Evolutionary conservation across 164 flowering plant species (phyloP).

Genomic region (Brasenia schreberi): DNA sequence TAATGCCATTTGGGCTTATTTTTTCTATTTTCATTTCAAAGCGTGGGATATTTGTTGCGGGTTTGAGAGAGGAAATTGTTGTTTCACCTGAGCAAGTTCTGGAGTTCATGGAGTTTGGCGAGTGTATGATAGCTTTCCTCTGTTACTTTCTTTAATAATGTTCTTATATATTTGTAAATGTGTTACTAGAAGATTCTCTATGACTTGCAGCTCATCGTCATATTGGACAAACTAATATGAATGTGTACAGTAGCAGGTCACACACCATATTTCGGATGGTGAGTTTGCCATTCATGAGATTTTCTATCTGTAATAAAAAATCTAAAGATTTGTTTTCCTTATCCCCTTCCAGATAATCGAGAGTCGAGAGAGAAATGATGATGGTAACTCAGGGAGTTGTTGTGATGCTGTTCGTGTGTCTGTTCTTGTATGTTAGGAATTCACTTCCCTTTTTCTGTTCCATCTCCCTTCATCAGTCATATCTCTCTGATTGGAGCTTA

Average conservation of each 20-base stretch:
- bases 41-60: slow-evolving; percentile 97
- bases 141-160: slow-evolving; percentile 1
- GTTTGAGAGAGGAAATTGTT: slow-evolving; percentile 92
- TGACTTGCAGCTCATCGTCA: slow-evolving; percentile 81
- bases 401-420: slow-evolving; percentile 99
- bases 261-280: slow-evolving; percentile 99
- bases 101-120: slow-evolving; percentile 84
- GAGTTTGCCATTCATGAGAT: slow-evolving; percentile 3
- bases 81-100: slow-evolving; percentile 87
- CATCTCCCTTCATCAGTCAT: background rate
- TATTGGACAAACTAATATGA: slow-evolving; percentile 98
- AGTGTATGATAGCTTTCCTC: slow-evolving; percentile 29
- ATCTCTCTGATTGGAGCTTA: background rate
- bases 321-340: background rate
- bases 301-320: background rate
- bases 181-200: background rate
- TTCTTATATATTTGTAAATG: background rate
- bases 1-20: background rate
- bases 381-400: slow-evolving; percentile 30
- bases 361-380: slow-evolving; percentile 69
- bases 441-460: background rate
- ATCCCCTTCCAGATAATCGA: slow-evolving; percentile 64
- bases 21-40: slow-evolving; percentile 10
- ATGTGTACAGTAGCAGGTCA: slow-evolving; percentile 80
- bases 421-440: slow-evolving; percentile 49